Conservation (phyloP, 2,329 filamentous ascomycete genomes). For the Trichoderma brevicompactum region DNA sequence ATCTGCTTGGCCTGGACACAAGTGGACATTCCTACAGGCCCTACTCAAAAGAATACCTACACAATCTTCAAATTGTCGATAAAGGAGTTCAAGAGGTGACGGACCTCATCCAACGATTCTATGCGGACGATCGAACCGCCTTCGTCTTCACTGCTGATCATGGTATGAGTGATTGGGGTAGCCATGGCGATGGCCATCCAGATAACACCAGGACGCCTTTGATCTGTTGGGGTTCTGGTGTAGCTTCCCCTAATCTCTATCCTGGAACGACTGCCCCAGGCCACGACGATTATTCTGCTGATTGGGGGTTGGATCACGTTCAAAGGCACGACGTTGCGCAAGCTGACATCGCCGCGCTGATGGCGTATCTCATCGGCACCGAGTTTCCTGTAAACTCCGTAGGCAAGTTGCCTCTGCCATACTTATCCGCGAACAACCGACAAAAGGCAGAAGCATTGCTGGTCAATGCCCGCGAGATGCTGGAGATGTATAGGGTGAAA, state of each 20-base stretch:
- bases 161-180: slow-evolving; percentile 99
- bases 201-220: slow-evolving; percentile 95
- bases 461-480: slow-evolving; percentile 81
- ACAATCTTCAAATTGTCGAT: slow-evolving; percentile 95
- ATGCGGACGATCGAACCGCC: slow-evolving; percentile 80
- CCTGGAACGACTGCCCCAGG: slow-evolving; percentile 67
- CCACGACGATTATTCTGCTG: slow-evolving; percentile 88
- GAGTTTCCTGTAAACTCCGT: slow-evolving; percentile 97
- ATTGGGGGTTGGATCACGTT: slow-evolving; percentile 83
- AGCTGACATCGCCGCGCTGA: slow-evolving; percentile 91
- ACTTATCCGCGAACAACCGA: slow-evolving; percentile 69
- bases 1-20: slow-evolving; percentile 90
- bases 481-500: slow-evolving; percentile 97
- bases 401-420: slow-evolving; percentile 85
- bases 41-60: slow-evolving; percentile 92
- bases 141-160: slow-evolving; percentile 98
- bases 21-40: slow-evolving; percentile 84
- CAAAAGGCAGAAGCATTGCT: slow-evolving; percentile 85
- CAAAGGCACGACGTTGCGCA: slow-evolving; percentile 90
- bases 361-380: slow-evolving; percentile 87
- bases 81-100: slow-evolving; percentile 84
- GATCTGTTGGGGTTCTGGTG: slow-evolving; percentile 90
- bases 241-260: slow-evolving; percentile 71
- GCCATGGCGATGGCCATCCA: slow-evolving; percentile 95
- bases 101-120: slow-evolving; percentile 82